These are phyloP conservation scores for Metschnikowia reukaufii DNA, from an alignment of 805 yeast genomes.

Conservation along the genomic window DNA sequence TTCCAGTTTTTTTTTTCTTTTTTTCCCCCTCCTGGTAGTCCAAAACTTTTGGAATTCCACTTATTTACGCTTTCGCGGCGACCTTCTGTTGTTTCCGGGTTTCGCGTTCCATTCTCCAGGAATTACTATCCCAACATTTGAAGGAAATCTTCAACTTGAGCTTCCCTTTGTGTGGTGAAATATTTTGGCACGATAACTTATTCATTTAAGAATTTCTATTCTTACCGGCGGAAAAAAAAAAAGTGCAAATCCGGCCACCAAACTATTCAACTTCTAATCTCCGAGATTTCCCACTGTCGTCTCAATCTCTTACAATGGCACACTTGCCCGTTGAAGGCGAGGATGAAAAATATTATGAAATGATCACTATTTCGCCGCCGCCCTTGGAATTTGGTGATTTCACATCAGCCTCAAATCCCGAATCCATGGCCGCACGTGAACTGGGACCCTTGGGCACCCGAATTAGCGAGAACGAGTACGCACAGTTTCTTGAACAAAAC, in stretches of 20 bases:
- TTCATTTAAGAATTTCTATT: too few relatives aligned
- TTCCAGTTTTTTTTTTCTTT: too few relatives aligned
- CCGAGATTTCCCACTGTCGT: neutral
- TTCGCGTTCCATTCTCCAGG: slow-evolving; percentile 5
- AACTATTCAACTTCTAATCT: too few relatives aligned
- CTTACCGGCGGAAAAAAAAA: too few relatives aligned
- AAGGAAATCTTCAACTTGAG: neutral
- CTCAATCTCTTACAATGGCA: slow-evolving; percentile 8
- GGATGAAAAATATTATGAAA: slow-evolving; percentile 29
- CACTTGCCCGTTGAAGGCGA: slow-evolving; percentile 10
- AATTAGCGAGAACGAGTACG: slow-evolving; percentile 1
- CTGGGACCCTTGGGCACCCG: neutral
- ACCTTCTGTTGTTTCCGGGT: neutral
- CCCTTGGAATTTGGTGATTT: slow-evolving; percentile 11
- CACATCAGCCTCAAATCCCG: neutral
- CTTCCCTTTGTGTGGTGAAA: neutral
- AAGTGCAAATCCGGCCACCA: too few relatives aligned
- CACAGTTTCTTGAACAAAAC: slow-evolving; percentile 5
- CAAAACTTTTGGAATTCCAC: neutral
- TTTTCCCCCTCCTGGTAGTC: neutral
- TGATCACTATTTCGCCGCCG: slow-evolving; percentile 33
- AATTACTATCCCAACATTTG: neutral
- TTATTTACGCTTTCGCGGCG: neutral
- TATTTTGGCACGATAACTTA: too few relatives aligned
- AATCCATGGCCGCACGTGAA: neutral